phyloP scores from a whole-genome alignment of 1,139 yeast genomes.

The Yarrowia galli region DNA sequence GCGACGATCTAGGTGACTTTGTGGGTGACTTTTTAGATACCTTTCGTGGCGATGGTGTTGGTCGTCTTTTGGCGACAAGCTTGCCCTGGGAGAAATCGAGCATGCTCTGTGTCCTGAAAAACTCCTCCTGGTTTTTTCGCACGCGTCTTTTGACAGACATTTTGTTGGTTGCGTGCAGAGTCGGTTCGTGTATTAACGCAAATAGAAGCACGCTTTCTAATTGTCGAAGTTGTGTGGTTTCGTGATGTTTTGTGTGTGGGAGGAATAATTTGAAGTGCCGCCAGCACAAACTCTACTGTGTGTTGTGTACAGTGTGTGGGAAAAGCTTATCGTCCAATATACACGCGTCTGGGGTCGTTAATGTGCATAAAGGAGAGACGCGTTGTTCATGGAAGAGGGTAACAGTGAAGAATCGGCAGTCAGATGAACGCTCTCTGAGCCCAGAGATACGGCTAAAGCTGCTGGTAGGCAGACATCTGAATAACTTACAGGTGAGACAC shows the following conservation, averaged over 20 bases:
- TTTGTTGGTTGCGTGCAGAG: neutral
- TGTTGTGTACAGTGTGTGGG: neutral
- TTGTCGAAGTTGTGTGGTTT: neutral
- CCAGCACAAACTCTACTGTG: conserved; percentile 5
- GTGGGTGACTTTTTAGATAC: neutral
- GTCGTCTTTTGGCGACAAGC: neutral
- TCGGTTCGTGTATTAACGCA: neutral
- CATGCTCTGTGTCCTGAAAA: neutral
- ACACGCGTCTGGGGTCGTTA: neutral
- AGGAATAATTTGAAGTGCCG: conserved; percentile 3
- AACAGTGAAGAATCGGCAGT: too few species aligned
- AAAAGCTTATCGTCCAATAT: neutral
- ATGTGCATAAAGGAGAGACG: neutral
- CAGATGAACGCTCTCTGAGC: too few species aligned
- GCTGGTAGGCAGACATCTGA: too few species aligned
- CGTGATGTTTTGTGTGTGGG: conserved; percentile 4
- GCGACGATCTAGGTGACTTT: neutral
- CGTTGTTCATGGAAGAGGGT: neutral
- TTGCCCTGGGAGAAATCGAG: neutral
- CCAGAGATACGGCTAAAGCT: too few species aligned
- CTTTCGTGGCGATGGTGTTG: neutral
- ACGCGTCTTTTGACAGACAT: neutral
- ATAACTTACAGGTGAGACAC: too few species aligned
- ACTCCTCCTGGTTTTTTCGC: neutral
- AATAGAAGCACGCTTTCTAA: neutral